Base-by-base conservation (phyloP, 768 basidiomycete genomes). In the Rhodosporidiobolus sp. region DNA sequence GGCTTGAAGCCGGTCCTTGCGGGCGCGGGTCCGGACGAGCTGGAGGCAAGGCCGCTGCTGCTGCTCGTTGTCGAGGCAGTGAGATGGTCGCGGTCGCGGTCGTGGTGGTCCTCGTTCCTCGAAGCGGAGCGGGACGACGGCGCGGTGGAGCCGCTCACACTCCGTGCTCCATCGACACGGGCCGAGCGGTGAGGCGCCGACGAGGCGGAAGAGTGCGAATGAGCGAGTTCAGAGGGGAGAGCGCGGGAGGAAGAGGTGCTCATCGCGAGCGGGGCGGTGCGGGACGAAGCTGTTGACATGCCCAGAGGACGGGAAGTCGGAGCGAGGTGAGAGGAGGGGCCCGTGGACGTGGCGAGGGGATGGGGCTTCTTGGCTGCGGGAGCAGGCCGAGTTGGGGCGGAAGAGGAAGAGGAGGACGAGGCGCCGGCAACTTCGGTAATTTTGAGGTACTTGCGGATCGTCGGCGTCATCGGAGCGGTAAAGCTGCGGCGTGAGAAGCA, bases 381-480 rank as follows among this genome's bases (percentile, higher is more conserved):
- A 60, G 62, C 67, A 4, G 65, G 48, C 1, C 57, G 43, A 2
- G 66, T 4, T 1, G 45, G 32, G 4, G 50, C 17, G 35, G 68
- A n/a, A n/a, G n/a, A 12, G 16, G 62, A 20, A 12, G 56, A 11
- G 5, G 75, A 60, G 58, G 77, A 68, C 22, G 72, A 67, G n/a
- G 73, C 54, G n/a, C 35, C 77, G 17, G 68, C 62, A 2, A 63
- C n/a, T 12, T 67, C 76, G 34, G 78, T 64, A 22, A 82, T 77
- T 38, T 80, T 81, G 48, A 83, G 79, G 60, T 83, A 83, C 56
- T 80, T 76, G 43, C 80, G 76, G 34, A 81, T 79, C 1, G 81
- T 82, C 1, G 83, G 83, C 3, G 82, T 82, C 53, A 83, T 73
- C 2, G 83, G 83, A 0, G 79, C 80, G 7, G 82, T 80, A 70